A percentile compares a stretch with the other conserved stretches of the same genome.
Evolutionary conservation across 768 basidiomycete species (phyloP).

Genomic region (Coprinellus micaceus): DNA sequence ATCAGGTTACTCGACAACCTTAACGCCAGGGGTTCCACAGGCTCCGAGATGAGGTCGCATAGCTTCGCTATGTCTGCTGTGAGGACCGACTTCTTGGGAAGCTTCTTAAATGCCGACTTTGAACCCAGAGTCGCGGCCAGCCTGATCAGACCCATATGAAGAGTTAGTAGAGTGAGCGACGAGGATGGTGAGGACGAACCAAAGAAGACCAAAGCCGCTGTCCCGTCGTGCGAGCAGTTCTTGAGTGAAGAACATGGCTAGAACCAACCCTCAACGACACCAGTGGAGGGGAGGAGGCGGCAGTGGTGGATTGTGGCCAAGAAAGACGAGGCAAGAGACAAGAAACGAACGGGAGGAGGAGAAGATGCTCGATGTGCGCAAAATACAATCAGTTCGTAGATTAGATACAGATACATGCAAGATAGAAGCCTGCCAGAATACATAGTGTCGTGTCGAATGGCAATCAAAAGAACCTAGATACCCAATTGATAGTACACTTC

Average conservation of each 20-base stretch:
- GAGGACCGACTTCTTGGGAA: slow-evolving; percentile 80
- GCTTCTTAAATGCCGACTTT: slow-evolving; percentile 79
- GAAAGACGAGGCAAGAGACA: too few relatives aligned
- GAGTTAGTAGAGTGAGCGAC: neutral
- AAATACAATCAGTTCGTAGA: neutral
- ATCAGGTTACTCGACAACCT: slow-evolving; percentile 85
- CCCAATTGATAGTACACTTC: too few relatives aligned
- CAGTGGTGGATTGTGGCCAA: too few relatives aligned
- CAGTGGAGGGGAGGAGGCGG: too few relatives aligned
- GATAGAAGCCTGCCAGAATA: neutral
- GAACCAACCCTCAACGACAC: too few relatives aligned
- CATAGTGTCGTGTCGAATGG: neutral
- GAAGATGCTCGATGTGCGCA: slow-evolving; percentile 2
- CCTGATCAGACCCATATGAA: slow-evolving; percentile 52
- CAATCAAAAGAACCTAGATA: neutral
- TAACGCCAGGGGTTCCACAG: slow-evolving; percentile 82
- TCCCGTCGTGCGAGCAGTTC: slow-evolving; percentile 79
- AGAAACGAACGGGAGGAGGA: too few relatives aligned
- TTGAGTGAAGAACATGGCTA: slow-evolving; percentile 86
- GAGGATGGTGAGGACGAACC: slow-evolving; percentile 37
- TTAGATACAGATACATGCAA: neutral
- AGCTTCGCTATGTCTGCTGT: slow-evolving; percentile 79
- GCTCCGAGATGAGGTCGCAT: slow-evolving; percentile 77
- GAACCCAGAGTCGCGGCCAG: slow-evolving; percentile 88
- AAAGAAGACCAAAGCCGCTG: slow-evolving; percentile 86